Conservation (phyloP, 164 flowering plant genomes). For the Umbellularia californica region DNA sequence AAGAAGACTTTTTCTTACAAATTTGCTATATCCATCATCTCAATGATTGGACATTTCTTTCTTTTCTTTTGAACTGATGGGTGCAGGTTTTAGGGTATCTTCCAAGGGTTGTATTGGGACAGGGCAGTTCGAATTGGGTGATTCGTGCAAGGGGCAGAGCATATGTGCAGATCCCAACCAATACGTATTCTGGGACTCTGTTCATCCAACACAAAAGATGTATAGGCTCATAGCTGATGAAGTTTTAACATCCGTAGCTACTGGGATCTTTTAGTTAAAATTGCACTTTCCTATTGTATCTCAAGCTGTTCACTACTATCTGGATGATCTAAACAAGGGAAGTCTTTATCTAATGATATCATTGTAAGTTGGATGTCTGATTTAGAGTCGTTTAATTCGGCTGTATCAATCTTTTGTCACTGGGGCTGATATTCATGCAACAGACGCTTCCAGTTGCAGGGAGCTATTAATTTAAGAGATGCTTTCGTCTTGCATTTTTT, state of each 20-base stretch:
- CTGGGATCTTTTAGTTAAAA: neutral
- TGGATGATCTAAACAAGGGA: too few species aligned
- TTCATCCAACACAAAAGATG: slow-evolving; percentile 60
- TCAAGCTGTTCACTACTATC: too few species aligned
- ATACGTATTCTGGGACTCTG: slow-evolving; percentile 68
- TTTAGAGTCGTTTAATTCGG: too few species aligned
- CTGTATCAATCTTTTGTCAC: too few species aligned
- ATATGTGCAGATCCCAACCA: slow-evolving; percentile 45
- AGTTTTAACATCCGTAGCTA: slow-evolving; percentile 13
- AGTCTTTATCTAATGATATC: too few species aligned
- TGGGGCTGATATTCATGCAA: too few species aligned
- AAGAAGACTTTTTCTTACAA: too few species aligned
- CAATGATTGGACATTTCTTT: neutral
- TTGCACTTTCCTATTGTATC: neutral
- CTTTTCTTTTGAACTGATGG: neutral
- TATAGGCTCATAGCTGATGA: slow-evolving; percentile 37
- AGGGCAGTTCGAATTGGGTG: slow-evolving; percentile 47
- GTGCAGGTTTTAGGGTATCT: slow-evolving; percentile 46
- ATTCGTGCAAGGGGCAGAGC: slow-evolving; percentile 31
- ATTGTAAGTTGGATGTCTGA: too few species aligned
- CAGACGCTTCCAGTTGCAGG: too few species aligned
- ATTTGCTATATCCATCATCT: too few species aligned
- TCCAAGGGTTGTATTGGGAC: slow-evolving; percentile 69
- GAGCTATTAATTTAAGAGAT: too few species aligned
- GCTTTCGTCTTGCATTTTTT: too few species aligned